These are phyloP conservation scores for Lepiota venenata DNA, from an alignment of 768 basidiomycete genomes.

Conservation along the genomic window DNA sequence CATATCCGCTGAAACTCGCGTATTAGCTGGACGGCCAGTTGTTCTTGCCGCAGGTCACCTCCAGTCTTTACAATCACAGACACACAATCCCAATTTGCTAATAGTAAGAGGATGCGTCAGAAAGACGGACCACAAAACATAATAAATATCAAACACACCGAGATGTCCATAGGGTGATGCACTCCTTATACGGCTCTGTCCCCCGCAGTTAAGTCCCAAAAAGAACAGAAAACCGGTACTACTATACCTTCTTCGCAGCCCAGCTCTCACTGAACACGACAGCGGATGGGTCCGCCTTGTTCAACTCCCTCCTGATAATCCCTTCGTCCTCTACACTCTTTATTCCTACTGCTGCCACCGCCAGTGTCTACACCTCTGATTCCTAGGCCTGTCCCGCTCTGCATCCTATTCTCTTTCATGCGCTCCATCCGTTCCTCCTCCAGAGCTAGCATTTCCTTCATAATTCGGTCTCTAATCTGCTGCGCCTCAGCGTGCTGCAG, in stretches of 20 bases:
- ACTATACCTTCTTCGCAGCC: conserved; percentile 80
- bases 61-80: conserved; percentile 99
- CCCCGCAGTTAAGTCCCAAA: neutral
- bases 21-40: conserved; percentile 93
- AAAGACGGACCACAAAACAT: conserved; percentile 2
- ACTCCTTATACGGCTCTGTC: conserved; percentile 83
- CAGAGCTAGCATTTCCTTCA: conserved; percentile 96
- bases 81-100: conserved; percentile 84
- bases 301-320: conserved; percentile 90
- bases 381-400: conserved; percentile 34
- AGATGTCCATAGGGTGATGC: conserved; percentile 96
- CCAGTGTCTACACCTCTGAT: conserved; percentile 7
- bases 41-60: conserved; percentile 94
- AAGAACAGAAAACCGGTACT: neutral
- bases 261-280: conserved; percentile 96
- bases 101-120: neutral
- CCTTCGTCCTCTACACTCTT: conserved; percentile 88
- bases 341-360: conserved; percentile 18
- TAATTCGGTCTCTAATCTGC: conserved; percentile 91
- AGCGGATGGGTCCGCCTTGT: conserved; percentile 94
- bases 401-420: conserved; percentile 69
- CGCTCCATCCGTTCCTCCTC: conserved; percentile 97
- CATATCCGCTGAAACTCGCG: conserved; percentile 92
- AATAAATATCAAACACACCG: conserved; percentile 40
- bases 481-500: conserved; percentile 82